Evolutionary conservation across 768 basidiomycete genomes (phyloP), one percentile per base, ranked within the genome.

Genomic region (Collybiopsis confluens): DNA sequence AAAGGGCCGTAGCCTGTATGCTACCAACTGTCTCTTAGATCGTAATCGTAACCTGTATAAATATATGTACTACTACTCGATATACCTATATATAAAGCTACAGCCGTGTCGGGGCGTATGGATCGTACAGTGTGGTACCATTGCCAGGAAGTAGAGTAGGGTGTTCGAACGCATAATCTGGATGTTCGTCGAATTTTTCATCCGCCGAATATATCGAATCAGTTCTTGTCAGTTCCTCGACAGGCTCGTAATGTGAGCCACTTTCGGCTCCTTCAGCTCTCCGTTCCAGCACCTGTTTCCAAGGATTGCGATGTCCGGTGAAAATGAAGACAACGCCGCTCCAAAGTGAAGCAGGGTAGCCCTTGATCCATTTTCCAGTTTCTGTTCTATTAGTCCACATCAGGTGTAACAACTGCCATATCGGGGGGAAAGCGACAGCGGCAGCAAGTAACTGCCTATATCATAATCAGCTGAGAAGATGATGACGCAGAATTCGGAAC

Each of bases 221-320:
- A 13, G 33, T 33, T 4, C 47, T 48, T 23, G 15, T 7, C 16
- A 35, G 6, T 4, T 18, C 20, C 33, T 46, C 18, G 20, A 52
- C 24, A 20, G 50, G 28, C 21, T 52, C 41, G 38, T 52, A 52
- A 15, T 16, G 15, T 2, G 47, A 36, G 5, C 35, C 47, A 20
- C 33, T 6, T n/a, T 33, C 8, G 6, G 18, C 48, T 15, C 42
- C 38, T 27, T 20, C 38, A 20, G 20, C 35, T 16, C 50, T 35
- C 21, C 23, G n/a, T 11, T 27, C 37, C 13, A 44, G 42, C 30
- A 52, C 48, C 13, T 51, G 45, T 13, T 51, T 11, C 55, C 55
- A 56, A n/a, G 55, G 50, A 41, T 56, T 56, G 18, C 55, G 55
- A 21, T 41, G 49, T 8, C 55, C 55, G 1, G 55, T 56, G 9